Evolutionary conservation across 2,329 filamentous ascomycete genomes (phyloP).

Genomic region (Davidsoniella virescens): DNA sequence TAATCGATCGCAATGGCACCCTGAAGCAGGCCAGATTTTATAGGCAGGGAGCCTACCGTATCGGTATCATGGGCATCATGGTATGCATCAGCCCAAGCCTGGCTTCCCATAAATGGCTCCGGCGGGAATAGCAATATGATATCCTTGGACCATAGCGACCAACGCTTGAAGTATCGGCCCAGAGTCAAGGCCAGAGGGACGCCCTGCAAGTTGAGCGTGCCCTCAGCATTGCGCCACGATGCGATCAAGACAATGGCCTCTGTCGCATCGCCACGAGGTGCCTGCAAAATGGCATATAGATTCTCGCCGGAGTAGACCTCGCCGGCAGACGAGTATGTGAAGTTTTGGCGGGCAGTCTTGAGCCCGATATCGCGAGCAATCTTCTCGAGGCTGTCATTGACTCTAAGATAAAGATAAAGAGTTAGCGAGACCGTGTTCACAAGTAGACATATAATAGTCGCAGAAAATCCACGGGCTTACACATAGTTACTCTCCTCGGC

Average conservation of each 20-base stretch:
- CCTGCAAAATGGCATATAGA: constrained; percentile 82
- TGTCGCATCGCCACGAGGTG: constrained; percentile 86
- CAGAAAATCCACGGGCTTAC: constrained; percentile 22
- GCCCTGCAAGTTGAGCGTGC: constrained; percentile 68
- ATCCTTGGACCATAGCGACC: constrained; percentile 98
- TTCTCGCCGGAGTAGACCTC: constrained; percentile 67
- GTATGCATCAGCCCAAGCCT: constrained; percentile 96
- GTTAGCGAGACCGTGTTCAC: background rate
- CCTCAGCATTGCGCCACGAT: constrained; percentile 70
- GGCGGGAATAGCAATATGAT: constrained; percentile 83
- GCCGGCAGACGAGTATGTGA: constrained; percentile 67
- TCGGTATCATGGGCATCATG: constrained; percentile 69
- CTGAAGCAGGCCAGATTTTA: constrained; percentile 88
- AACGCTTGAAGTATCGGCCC: constrained; percentile 90
- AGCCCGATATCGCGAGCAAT: constrained; percentile 67
- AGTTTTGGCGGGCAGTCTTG: constrained; percentile 78
- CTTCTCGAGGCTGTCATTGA: constrained; percentile 55
- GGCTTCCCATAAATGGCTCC: constrained; percentile 77
- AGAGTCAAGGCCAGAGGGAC: constrained; percentile 74
- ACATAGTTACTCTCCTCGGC: constrained; percentile 35
- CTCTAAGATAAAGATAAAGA: constrained; percentile 20
- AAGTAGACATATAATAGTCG: background rate
- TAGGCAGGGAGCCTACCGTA: constrained; percentile 56
- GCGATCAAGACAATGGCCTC: constrained; percentile 90
- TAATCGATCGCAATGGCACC: constrained; percentile 91